Conservation (phyloP, 345 rosid genomes). For the Euphorbia pulcherrima region DNA sequence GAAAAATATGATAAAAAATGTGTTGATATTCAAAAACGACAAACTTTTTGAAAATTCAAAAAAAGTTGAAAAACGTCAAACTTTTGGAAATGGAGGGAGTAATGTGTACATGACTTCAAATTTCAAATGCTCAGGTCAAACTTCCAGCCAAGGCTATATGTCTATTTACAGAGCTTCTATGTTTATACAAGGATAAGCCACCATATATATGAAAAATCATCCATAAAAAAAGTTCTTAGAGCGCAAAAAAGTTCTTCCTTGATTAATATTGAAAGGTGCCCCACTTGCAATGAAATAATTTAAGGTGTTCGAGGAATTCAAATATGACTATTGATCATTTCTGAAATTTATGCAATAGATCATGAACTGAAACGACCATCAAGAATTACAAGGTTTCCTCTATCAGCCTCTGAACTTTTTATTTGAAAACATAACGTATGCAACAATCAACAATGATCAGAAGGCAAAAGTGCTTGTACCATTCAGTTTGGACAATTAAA, state of each 20-base stretch:
- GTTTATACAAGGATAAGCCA: conserved; percentile 1
- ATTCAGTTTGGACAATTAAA: not conserved
- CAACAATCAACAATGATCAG: not conserved
- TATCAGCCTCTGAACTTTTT: not conserved
- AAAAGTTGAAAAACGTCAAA: no score
- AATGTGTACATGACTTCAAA: not conserved
- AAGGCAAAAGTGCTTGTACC: not conserved
- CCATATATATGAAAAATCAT: not conserved
- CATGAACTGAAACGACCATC: not conserved
- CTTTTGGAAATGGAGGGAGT: no score
- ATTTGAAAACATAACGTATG: not conserved
- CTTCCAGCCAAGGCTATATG: not conserved
- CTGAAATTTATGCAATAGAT: not conserved
- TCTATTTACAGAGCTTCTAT: not conserved
- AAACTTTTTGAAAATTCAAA: no score
- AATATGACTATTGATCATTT: not conserved
- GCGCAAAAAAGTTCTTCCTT: not conserved
- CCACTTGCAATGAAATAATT: not conserved
- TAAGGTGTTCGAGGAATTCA: not conserved
- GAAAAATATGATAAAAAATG: no score
- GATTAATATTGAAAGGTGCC: not conserved
- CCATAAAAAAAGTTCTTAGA: not conserved
- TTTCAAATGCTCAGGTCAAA: not conserved
- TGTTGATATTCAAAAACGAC: no score
- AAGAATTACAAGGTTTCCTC: not conserved